Evolutionary conservation across 208 protist species (phyloP).

Genomic region (Phytomonas sp.): DNA sequence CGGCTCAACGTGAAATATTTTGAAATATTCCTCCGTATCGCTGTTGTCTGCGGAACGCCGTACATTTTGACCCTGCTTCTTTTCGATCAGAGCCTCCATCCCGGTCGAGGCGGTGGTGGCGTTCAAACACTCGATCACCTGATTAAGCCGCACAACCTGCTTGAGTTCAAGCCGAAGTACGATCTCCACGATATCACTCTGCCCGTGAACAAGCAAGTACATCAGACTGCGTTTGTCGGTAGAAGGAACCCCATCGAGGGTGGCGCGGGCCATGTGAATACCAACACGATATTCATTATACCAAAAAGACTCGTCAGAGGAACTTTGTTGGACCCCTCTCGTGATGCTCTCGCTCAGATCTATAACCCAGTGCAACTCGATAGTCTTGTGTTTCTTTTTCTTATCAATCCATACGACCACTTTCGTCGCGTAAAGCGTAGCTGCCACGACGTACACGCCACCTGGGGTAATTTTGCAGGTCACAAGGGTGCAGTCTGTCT

Average conservation of each 20-base stretch:
- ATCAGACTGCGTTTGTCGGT: conserved; percentile 71
- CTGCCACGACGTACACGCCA: conserved; percentile 57
- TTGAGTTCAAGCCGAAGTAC: conserved; percentile 69
- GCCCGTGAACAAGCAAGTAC: conserved; percentile 68
- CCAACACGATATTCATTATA: conserved; percentile 69
- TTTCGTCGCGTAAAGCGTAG: conserved; percentile 50
- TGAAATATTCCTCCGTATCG: conserved; percentile 46
- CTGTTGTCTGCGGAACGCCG: conserved; percentile 4
- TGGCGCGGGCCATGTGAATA: conserved; percentile 63
- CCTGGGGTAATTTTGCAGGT: conserved; percentile 58
- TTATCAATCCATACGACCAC: conserved; percentile 62
- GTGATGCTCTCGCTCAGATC: conserved; percentile 36
- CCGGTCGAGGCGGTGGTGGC: conserved; percentile 39
- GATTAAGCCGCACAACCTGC: conserved; percentile 52
- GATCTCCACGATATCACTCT: conserved; percentile 62
- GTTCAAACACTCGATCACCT: conserved; percentile 56
- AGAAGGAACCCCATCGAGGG: conserved; percentile 26
- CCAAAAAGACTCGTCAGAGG: conserved; percentile 32
- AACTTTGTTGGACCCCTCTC: conserved; percentile 12
- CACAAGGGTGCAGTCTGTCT: conserved; percentile 23
- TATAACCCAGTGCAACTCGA: conserved; percentile 57
- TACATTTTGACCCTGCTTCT: conserved; percentile 12
- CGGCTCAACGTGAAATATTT: conserved; percentile 69
- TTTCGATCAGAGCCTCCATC: conserved; percentile 26
- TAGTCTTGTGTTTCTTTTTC: conserved; percentile 69